A percentile compares a stretch with the other conserved stretches of the same genome.
phyloP scores from a whole-genome alignment of 2,329 filamentous ascomycete genomes.

The Ceratocystis lukuohia region DNA sequence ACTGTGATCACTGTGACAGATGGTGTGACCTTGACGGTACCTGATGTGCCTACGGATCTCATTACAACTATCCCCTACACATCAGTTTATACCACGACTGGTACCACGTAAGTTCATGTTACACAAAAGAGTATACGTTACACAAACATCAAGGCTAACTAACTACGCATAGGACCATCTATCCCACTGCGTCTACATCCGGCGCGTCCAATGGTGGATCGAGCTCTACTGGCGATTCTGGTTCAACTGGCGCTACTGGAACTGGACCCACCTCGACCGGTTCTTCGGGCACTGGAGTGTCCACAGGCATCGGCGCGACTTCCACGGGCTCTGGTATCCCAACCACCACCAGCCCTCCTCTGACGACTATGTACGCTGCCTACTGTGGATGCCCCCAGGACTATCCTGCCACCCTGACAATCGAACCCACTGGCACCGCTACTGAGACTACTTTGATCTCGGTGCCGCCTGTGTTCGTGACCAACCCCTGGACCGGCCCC shows the following conservation, averaged over 20 bases:
- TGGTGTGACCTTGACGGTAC: conserved; percentile 11
- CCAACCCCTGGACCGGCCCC: conserved; percentile 15
- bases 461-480: conserved; percentile 9
- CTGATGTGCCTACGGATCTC: conserved; percentile 14
- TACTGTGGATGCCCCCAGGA: conserved; percentile 15
- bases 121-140: not conserved
- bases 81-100: conserved; percentile 10
- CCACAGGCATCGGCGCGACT: not conserved
- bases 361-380: not conserved
- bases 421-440: conserved; percentile 15
- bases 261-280: not conserved
- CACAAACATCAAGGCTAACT: not conserved
- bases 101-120: conserved; percentile 12
- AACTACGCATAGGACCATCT: not conserved
- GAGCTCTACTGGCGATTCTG: not conserved
- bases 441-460: conserved; percentile 13
- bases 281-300: not conserved
- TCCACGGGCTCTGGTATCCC: not conserved
- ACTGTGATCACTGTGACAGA: conserved; percentile 15
- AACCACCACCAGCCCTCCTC: not conserved
- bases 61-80: conserved; percentile 13
- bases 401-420: conserved; percentile 14
- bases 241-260: not conserved
- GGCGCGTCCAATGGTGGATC: not conserved
- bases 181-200: not conserved